Evolutionary conservation across 2,329 filamentous ascomycete species (phyloP).

Genomic region (Pezicula radicicola): DNA sequence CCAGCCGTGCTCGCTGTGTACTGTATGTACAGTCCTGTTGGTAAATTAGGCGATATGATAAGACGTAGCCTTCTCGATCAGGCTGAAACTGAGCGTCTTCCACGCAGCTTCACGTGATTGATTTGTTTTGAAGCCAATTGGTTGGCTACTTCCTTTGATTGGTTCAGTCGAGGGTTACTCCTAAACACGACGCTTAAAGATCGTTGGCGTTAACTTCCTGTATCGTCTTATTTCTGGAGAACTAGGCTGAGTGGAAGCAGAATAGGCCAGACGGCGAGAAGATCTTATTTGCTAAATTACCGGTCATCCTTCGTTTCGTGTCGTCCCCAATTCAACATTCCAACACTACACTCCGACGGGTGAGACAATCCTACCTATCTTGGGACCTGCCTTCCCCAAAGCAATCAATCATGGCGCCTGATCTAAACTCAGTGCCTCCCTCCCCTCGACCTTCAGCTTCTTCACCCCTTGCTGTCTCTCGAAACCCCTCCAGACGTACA

Average conservation of each 20-base stretch:
- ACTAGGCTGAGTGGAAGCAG: too few relatives aligned
- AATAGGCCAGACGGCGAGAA: not conserved
- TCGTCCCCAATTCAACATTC: not conserved
- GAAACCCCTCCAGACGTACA: conserved; percentile 22
- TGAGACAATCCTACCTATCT: not conserved
- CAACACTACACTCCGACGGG: not conserved
- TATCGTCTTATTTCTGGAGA: too few relatives aligned
- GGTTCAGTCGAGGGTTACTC: too few relatives aligned
- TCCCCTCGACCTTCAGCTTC: conserved; percentile 23
- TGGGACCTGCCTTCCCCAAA: not conserved
- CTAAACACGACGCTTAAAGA: too few relatives aligned
- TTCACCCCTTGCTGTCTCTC: conserved; percentile 22
- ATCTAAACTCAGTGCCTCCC: conserved; percentile 30
- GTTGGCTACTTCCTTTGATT: too few relatives aligned
- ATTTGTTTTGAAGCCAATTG: too few relatives aligned
- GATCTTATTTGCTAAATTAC: too few relatives aligned
- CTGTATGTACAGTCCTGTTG: too few relatives aligned
- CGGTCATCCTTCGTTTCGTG: too few relatives aligned
- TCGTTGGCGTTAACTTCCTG: too few relatives aligned
- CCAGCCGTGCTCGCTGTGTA: not conserved
- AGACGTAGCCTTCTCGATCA: not conserved
- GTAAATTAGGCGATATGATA: too few relatives aligned
- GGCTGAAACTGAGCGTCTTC: not conserved
- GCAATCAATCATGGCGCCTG: conserved; percentile 27
- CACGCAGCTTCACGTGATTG: too few relatives aligned